Evolutionary conservation across 2,329 filamentous ascomycete genomes (phyloP).

Genomic region (Penicillium oxalicum): DNA sequence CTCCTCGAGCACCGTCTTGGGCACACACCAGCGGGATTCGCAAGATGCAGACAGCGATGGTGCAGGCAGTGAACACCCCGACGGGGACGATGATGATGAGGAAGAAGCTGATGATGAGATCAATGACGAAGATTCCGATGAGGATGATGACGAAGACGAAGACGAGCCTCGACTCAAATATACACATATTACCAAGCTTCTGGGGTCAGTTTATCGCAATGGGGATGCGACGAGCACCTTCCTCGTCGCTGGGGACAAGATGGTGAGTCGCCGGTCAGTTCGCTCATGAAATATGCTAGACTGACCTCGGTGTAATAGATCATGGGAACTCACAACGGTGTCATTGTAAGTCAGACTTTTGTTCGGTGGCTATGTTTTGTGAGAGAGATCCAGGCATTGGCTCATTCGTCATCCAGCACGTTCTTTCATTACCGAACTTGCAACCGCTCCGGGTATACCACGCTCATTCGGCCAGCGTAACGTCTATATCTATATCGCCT

Average conservation of each 20-base stretch:
- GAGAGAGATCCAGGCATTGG: conserved; percentile 9
- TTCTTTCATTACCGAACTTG: conserved; percentile 75
- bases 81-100: conserved; percentile 62
- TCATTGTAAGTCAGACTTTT: conserved; percentile 61
- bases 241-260: conserved; percentile 88
- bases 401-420: conserved; percentile 54
- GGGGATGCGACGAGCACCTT: conserved; percentile 92
- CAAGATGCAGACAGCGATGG: conserved; percentile 19
- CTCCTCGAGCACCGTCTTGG: conserved; percentile 10
- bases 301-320: conserved; percentile 53
- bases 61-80: conserved; percentile 29
- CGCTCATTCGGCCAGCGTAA: conserved; percentile 87
- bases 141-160: conserved; percentile 77
- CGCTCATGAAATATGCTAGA: background rate
- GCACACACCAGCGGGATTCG: conserved; percentile 12
- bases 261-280: conserved; percentile 53
- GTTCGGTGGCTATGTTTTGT: background rate
- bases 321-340: conserved; percentile 91
- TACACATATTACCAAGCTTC: conserved; percentile 71
- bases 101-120: conserved; percentile 26
- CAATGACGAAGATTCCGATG: conserved; percentile 54
- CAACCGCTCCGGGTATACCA: conserved; percentile 79
- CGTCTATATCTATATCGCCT: conserved; percentile 83
- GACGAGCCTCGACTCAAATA: conserved; percentile 95
- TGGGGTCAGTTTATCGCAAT: conserved; percentile 81